Percentiles rank a stretch among this genome's conserved stretches.
phyloP scores from a whole-genome alignment of 352 stramenopile species.

The Phytophthora podocarpi region DNA sequence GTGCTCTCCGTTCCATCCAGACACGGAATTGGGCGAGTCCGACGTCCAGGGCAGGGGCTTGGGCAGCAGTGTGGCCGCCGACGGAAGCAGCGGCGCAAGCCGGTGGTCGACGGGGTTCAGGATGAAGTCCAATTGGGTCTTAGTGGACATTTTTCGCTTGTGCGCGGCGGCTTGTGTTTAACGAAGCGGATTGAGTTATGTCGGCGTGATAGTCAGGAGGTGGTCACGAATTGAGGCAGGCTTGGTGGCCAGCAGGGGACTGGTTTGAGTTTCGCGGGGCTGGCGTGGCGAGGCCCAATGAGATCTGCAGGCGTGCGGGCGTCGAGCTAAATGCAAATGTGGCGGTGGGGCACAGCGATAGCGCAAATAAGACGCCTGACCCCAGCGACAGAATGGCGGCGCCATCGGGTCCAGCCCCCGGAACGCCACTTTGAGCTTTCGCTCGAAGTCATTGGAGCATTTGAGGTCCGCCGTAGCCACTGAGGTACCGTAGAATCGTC shows the following conservation, averaged over 20 bases:
- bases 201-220: slow-evolving; percentile 1
- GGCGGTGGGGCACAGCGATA: not conserved
- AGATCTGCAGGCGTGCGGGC: slow-evolving; percentile 23
- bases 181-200: slow-evolving; percentile 25
- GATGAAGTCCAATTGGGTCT: slow-evolving; percentile 11
- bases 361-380: slow-evolving; percentile 11
- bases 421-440: no score
- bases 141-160: not conserved
- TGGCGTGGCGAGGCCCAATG: slow-evolving; percentile 26
- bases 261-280: slow-evolving; percentile 19
- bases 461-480: not conserved
- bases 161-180: slow-evolving; percentile 1
- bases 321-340: slow-evolving; percentile 26
- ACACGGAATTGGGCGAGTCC: slow-evolving; percentile 37
- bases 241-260: not conserved
- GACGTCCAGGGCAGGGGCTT: slow-evolving; percentile 9
- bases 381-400: not conserved
- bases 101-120: slow-evolving; percentile 5
- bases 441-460: not conserved
- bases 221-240: not conserved
- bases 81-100: not conserved
- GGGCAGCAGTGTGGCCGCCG: no score
- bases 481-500: not conserved
- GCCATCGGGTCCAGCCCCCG: slow-evolving; percentile 13
- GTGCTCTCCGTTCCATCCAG: slow-evolving; percentile 31